These are phyloP conservation scores for Paxillus involutus DNA, from an alignment of 768 basidiomycete genomes.

Conservation along the genomic window DNA sequence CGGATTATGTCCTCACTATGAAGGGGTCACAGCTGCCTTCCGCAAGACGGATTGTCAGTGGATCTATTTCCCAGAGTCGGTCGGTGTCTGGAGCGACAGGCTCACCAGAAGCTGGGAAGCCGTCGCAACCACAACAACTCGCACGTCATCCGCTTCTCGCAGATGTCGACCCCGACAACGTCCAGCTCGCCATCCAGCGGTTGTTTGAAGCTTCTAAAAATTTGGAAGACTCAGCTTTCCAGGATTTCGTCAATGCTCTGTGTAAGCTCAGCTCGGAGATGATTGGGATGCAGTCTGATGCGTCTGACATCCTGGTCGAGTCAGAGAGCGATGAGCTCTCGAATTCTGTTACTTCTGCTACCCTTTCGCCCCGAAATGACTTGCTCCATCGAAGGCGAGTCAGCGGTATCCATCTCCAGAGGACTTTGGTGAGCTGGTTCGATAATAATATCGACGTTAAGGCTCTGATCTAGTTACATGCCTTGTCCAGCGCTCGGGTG, in stretches of 20 bases:
- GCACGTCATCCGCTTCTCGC: constrained; percentile 60
- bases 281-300: constrained; percentile 80
- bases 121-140: constrained; percentile 22
- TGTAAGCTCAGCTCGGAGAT: constrained; percentile 90
- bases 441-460: neutral
- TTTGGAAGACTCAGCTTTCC: constrained; percentile 81
- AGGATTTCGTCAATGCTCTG: constrained; percentile 71
- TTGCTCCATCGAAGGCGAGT: constrained; percentile 65
- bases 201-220: constrained; percentile 86
- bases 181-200: constrained; percentile 73
- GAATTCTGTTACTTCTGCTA: constrained; percentile 31
- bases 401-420: constrained; percentile 86
- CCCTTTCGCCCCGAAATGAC: constrained; percentile 41
- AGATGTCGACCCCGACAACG: constrained; percentile 74
- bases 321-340: constrained; percentile 35
- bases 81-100: constrained; percentile 34
- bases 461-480: constrained; percentile 1
- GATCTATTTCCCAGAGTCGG: constrained; percentile 37
- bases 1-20: constrained; percentile 83
- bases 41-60: constrained; percentile 33
- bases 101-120: constrained; percentile 14
- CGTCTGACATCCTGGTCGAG: constrained; percentile 22
- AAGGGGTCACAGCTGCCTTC: constrained; percentile 44
- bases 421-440: constrained; percentile 60
- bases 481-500: constrained; percentile 70